These are phyloP conservation scores for Trichoderma atrobrunneum DNA, from an alignment of 2,329 filamentous ascomycete species.

Conservation along the genomic window DNA sequence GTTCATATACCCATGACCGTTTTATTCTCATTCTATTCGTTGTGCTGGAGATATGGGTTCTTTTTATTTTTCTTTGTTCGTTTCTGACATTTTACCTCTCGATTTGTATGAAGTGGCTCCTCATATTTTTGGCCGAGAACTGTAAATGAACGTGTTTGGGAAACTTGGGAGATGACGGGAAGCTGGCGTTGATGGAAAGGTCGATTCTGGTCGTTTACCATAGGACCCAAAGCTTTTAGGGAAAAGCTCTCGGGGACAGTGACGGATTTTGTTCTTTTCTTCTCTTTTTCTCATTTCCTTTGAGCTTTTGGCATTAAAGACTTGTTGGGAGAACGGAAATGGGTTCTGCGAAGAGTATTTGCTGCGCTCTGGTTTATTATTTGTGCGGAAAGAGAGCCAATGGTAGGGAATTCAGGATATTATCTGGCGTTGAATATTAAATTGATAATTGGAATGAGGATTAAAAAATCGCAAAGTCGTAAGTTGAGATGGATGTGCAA, in stretches of 20 bases:
- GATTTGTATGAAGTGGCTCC: neutral
- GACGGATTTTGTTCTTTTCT: neutral
- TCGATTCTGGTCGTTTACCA: neutral
- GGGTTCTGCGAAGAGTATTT: neutral
- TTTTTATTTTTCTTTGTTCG: neutral
- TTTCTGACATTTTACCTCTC: neutral
- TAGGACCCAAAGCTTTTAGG: neutral
- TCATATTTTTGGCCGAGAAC: neutral
- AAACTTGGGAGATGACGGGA: neutral
- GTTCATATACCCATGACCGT: conserved; percentile 17
- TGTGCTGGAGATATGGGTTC: neutral
- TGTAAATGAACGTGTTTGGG: neutral
- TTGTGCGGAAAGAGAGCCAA: neutral
- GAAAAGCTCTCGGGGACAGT: neutral
- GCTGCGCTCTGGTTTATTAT: neutral
- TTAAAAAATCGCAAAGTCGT: neutral
- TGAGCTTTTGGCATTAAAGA: neutral
- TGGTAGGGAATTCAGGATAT: neutral
- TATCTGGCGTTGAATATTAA: neutral
- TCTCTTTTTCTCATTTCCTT: neutral
- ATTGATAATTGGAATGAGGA: neutral
- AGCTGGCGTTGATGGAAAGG: conserved; percentile 2
- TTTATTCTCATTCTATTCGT: neutral
- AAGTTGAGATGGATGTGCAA: neutral
- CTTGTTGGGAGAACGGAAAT: neutral